Base-by-base conservation (phyloP, 805 yeast species). In the Lachancea cidri region DNA sequence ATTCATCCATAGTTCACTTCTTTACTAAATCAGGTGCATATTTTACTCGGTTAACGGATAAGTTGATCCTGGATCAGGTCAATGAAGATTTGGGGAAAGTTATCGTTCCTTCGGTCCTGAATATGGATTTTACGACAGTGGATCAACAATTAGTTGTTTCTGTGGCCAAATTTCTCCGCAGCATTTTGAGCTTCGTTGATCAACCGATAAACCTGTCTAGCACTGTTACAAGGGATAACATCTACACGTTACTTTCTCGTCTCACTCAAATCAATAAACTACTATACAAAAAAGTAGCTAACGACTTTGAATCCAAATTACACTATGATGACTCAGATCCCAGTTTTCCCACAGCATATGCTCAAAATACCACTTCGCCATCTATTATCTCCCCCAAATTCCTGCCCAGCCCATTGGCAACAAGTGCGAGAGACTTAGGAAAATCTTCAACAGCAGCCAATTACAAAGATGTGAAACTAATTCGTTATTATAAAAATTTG, bases 401-500 rank as follows among this genome's bases (percentile, higher is more conserved):
- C 24, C 47, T 52, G 15, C 43, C 55, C n/a, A 57, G 58, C 30
- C 62, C 64, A 16, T 38, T 52, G 7, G 45, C 57, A 1, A 43
- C 43, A 24, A 41, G 49, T n/a, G 53, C 52, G 34, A 22, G 38
- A 3, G 44, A 49, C 13, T 11, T 8, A 9, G 35, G 39, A 7
- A 24, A 41, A 15, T 37, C 39, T 2, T 24, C 49, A 4, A 33
- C 47, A 8, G 41, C 45, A 4, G 35, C 38, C 5, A 53, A 53
- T 38, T 55, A 55, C 36, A 55, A 55, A 35, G 60, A 59, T 36
- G 41, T 57, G 40, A 60, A 58, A 38, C 44, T 62, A 29, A 40
- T 55, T 30, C 55, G 65, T 11, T 62, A 57, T 40, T 62, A 58
- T 36, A 62, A 62, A 39, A 62, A 62, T 30, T 51, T 68, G 3